phyloP scores from a whole-genome alignment of 148 eudicot species.

The Cornus kousa region DNA sequence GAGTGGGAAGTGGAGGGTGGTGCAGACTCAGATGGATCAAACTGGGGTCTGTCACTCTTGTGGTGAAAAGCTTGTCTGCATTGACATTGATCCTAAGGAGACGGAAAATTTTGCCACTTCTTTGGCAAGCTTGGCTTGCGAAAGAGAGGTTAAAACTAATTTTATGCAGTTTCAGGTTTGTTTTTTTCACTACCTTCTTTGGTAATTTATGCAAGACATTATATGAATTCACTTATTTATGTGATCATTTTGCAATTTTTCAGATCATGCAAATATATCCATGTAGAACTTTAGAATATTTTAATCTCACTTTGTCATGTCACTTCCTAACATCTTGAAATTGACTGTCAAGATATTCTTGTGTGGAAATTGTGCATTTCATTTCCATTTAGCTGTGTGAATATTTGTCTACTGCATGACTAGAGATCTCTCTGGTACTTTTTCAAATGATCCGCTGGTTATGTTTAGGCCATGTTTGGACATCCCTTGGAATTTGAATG shows the following conservation, averaged over 20 bases:
- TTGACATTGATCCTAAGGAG: conserved; percentile 93
- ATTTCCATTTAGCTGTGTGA: no score
- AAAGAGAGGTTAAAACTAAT: conserved; percentile 53
- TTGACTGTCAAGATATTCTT: no score
- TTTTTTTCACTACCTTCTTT: neutral
- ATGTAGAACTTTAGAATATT: neutral
- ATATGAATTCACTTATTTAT: no score
- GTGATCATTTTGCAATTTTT: neutral
- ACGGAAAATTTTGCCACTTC: conserved; percentile 66
- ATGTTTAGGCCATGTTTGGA: no score
- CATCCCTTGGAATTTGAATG: no score
- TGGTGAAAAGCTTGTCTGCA: conserved; percentile 77
- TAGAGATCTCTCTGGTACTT: no score
- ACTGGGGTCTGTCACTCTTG: conserved; percentile 67
- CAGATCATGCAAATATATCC: neutral
- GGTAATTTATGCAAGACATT: neutral
- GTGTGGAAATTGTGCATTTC: no score
- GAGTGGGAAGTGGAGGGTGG: conserved; percentile 76
- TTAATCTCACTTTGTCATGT: neutral
- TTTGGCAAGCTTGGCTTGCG: conserved; percentile 61
- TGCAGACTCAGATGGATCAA: conserved; percentile 59
- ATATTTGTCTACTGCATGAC: neutral
- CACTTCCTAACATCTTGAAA: no score
- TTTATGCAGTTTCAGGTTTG: conserved; percentile 70
- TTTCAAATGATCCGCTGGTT: no score